Evolutionary conservation across 2,329 filamentous ascomycete genomes (phyloP).

Genomic region (Hortaea werneckii): DNA sequence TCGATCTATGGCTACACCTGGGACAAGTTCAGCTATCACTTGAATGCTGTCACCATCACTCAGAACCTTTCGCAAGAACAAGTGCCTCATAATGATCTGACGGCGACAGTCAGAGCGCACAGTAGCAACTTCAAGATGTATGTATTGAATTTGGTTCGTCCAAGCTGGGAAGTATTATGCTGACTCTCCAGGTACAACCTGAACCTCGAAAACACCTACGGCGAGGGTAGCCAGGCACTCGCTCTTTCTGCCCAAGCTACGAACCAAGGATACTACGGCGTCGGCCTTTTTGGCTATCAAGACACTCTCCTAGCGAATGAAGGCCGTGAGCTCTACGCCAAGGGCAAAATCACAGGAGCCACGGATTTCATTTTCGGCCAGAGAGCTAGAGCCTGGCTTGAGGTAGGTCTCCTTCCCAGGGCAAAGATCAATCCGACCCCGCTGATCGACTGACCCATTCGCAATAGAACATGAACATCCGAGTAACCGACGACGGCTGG

Average conservation of each 20-base stretch:
- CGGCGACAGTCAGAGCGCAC: conserved; percentile 38
- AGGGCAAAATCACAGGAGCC: conserved; percentile 46
- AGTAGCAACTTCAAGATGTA: conserved; percentile 42
- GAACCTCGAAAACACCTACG: conserved; percentile 44
- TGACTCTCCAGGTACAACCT: conserved; percentile 55
- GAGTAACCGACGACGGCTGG: conserved; percentile 36
- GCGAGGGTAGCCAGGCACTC: conserved; percentile 35
- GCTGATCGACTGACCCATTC: no score
- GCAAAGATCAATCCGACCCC: no score
- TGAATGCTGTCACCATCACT: conserved; percentile 51
- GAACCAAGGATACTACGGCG: conserved; percentile 48
- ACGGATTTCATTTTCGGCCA: conserved; percentile 53
- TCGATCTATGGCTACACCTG: conserved; percentile 49
- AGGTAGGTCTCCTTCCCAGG: no score
- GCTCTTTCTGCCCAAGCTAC: conserved; percentile 43
- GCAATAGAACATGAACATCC: conserved; percentile 38
- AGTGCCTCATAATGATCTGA: conserved; percentile 46
- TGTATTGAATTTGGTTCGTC: no score
- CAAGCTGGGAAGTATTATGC: no score
- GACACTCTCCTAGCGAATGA: conserved; percentile 43
- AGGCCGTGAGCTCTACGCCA: conserved; percentile 47
- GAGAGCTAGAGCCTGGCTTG: conserved; percentile 42
- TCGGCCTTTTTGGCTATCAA: conserved; percentile 43
- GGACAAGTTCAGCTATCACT: conserved; percentile 41
- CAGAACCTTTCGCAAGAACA: conserved; percentile 26